Percentiles rank a stretch among this genome's conserved stretches.
Evolutionary conservation across 2,329 filamentous ascomycete genomes (phyloP).

Genomic region (Alternaria gansuensis): DNA sequence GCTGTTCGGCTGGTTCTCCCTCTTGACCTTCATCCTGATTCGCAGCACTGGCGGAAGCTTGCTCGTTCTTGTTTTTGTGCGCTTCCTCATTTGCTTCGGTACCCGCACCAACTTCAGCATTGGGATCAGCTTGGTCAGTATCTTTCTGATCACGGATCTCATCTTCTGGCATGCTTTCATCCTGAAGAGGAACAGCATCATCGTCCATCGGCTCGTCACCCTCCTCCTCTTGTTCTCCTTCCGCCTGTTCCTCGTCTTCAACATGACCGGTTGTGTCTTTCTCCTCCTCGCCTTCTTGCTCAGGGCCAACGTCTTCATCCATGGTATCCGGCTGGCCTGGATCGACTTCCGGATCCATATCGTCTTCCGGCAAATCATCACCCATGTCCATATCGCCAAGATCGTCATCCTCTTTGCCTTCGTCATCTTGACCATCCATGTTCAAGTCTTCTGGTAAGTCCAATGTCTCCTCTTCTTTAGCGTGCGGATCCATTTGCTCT

Average conservation of each 20-base stretch:
- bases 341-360: constrained; percentile 45
- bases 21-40: constrained; percentile 73
- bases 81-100: constrained; percentile 68
- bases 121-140: constrained; percentile 59
- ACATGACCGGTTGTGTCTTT: constrained; percentile 48
- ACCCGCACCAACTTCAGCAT: constrained; percentile 70
- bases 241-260: constrained; percentile 54
- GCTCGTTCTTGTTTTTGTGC: constrained; percentile 66
- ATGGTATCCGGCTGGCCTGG: constrained; percentile 43
- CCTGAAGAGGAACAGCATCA: constrained; percentile 49
- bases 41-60: constrained; percentile 64
- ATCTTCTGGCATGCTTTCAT: constrained; percentile 63
- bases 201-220: constrained; percentile 59
- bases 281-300: constrained; percentile 48
- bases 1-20: constrained; percentile 70
- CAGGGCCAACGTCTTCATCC: constrained; percentile 46
- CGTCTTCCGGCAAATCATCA: constrained; percentile 47
- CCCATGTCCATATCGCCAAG: constrained; percentile 50
- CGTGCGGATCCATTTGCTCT: constrained; percentile 75
- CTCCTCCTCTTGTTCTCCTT: constrained; percentile 58
- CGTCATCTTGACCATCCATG: constrained; percentile 72
- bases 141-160: constrained; percentile 59
- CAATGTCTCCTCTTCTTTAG: constrained; percentile 81
- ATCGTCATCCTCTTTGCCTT: constrained; percentile 62
- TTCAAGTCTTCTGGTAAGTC: constrained; percentile 90